phyloP scores from a whole-genome alignment of 768 basidiomycete genomes.

The Neoboletus subvelutipes region DNA sequence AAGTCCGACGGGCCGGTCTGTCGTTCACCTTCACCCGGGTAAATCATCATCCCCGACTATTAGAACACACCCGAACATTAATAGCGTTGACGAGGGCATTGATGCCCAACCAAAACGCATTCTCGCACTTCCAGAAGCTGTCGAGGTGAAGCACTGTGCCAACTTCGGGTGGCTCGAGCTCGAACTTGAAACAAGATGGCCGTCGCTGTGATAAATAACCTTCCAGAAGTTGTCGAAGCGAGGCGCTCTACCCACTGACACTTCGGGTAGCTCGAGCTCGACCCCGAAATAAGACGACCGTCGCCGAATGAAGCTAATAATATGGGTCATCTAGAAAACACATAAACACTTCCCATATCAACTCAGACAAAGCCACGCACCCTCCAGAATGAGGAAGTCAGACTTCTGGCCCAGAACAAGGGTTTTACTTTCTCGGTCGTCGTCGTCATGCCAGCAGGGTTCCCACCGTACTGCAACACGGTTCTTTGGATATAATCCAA shows the following conservation, averaged over 20 bases:
- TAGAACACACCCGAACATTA: slow-evolving; percentile 53
- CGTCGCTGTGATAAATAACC: slow-evolving; percentile 31
- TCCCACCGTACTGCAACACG: slow-evolving; percentile 60
- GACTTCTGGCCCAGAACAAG: slow-evolving; percentile 64
- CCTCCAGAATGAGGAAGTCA: slow-evolving; percentile 77
- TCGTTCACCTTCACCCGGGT: neutral
- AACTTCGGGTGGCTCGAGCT: slow-evolving; percentile 57
- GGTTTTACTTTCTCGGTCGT: slow-evolving; percentile 61
- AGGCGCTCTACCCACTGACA: slow-evolving; percentile 74
- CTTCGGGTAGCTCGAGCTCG: slow-evolving; percentile 58
- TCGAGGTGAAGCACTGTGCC: slow-evolving; percentile 83
- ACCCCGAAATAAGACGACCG: slow-evolving; percentile 80
- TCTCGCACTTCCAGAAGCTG: slow-evolving; percentile 74
- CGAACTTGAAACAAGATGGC: slow-evolving; percentile 81
- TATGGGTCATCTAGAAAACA: slow-evolving; percentile 60
- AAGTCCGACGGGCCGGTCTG: slow-evolving; percentile 65
- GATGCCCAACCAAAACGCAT: slow-evolving; percentile 75
- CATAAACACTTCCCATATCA: neutral
- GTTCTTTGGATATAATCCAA: neutral
- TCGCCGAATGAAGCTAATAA: slow-evolving; percentile 66
- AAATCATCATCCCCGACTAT: neutral
- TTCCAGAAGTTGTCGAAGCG: slow-evolving; percentile 87
- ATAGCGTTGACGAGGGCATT: slow-evolving; percentile 60
- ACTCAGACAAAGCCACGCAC: slow-evolving; percentile 29
- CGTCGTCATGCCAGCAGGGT: slow-evolving; percentile 76